Base-by-base conservation (phyloP, 768 basidiomycete genomes). In the Trametes cingulata region DNA sequence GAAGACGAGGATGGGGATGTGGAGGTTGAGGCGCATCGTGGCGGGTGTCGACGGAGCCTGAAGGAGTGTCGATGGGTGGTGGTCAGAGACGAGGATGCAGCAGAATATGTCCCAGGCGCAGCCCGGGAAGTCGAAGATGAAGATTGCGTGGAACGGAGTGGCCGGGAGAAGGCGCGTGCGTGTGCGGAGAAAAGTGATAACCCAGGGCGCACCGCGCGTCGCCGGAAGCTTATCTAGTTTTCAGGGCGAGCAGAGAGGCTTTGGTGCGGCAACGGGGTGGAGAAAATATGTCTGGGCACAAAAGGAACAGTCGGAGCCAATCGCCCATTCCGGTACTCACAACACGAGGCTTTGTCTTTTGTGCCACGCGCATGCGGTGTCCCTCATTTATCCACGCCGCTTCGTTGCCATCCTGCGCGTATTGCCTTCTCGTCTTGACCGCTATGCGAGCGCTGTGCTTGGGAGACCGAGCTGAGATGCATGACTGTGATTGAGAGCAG, bases 1-100 rank as follows among this genome's bases (percentile, higher is more conserved):
- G 52, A 77, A 68, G 46, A 70, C 51, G 66, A 76, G 63, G 57
- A 73, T 60, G 20, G 64, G 47, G 56, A 70, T 14, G 60, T 42
- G 61, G 52, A 65, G 25, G 52, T 54, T 67, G 52, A 65, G 39
- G 54, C 64, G 57, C 64, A 65, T 61, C 58, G 39, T 65, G 61
- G 50, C 53, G 24, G 27, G 13, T 17, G 37, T 25, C 40, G 27
- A 39, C 3, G 33, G 25, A 39, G 43, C 10, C 22, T 14, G 33
- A 45, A 53, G 49, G 41, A 47, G 49, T 10, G 25, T 35, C 41
- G 36, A 36, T 29, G 6, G n/a, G 53, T 52, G 45, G 61, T 46
- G 55, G 51, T 46, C 46, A 42, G 40, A 48, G 48, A 51, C 47
- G 47, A 51, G 35, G 39, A 48, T 29, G 45, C 33, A 17, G 20